Evolutionary conservation across 768 basidiomycete genomes (phyloP), one percentile per base, ranked within the genome.

Genomic region (Coprinopsis marcescibilis): DNA sequence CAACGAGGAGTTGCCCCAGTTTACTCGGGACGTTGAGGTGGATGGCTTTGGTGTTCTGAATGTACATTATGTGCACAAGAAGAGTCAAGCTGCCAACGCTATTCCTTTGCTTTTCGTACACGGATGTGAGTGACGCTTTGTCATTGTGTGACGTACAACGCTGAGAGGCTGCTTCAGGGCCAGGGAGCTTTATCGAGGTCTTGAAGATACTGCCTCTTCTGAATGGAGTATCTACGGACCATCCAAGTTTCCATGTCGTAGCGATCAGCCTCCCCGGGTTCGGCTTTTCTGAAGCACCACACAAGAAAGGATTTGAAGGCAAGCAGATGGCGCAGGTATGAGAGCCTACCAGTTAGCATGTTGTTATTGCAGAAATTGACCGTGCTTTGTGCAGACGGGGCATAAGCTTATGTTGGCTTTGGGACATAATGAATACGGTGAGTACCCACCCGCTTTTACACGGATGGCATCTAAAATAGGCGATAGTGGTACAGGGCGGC

Each of bases 241-340:
- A 73, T 30, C 79, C 78, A 1, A 71, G 68, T 24, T 82, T 83
- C 55, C 82, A 84, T 48, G 78, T 84, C 17, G 79, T 85, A 1
- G 77, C 75, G 0, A 52, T 74, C 8, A 76, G 79, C 52, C 53
- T 84, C 2, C 82, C 83, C 11, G 79, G 78, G 0, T 84, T 60
- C 60, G 83, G 80, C 0, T 83, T 83, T 57, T 82, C 81, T 0
- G 67, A 77, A 11, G 75, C 70, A 1, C 72, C 77, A 3, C 68
- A 55, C 30, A 77, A 73, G 54, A 66, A 65, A 52, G 79, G 77
- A 2, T 81, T 82, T 45, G 52, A 48, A 2, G 25, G 61, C 1
- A 27, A 56, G 1, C 77, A 82, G 46, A 3, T 24, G 12, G 46
- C 46, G 3, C 38, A 75, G 73, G 61, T 75, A 5, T 63, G 63